phyloP scores from a whole-genome alignment of 768 basidiomycete genomes.

The Tylopilus plumbeoviolaceoides region DNA sequence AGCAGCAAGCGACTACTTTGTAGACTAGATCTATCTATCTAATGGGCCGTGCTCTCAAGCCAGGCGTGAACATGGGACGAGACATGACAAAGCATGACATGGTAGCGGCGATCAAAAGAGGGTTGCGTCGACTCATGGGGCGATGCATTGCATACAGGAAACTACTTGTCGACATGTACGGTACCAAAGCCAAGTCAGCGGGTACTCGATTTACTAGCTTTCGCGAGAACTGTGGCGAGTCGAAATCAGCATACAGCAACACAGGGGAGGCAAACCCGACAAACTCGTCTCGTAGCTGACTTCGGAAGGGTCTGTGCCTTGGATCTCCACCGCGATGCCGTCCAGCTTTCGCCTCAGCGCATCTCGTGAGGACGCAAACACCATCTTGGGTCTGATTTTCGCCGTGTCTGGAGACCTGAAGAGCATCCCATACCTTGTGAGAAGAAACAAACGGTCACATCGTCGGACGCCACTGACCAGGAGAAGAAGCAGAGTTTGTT shows the following conservation, averaged over 20 bases:
- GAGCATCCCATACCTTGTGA: conserved; percentile 2
- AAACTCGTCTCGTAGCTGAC: conserved; percentile 66
- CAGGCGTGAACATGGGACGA: too few relatives aligned
- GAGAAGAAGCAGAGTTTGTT: conserved; percentile 85
- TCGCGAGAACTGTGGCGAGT: conserved; percentile 13
- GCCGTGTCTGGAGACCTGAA: conserved; percentile 83
- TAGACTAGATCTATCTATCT: neutral
- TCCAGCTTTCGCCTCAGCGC: conserved; percentile 68
- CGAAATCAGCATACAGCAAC: conserved; percentile 5
- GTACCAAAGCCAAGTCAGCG: conserved; percentile 13
- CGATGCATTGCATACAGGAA: conserved; percentile 5
- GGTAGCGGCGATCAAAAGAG: too few relatives aligned
- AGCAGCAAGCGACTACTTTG: neutral
- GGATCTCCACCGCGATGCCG: conserved; percentile 82
- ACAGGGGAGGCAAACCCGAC: conserved; percentile 19
- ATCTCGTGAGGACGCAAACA: conserved; percentile 88
- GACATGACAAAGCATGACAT: too few relatives aligned
- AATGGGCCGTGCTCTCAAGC: too few relatives aligned
- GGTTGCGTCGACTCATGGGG: too few relatives aligned
- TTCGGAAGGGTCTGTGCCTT: conserved; percentile 76
- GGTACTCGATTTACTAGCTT: conserved; percentile 1
- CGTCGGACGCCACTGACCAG: conserved; percentile 59
- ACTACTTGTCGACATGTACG: conserved; percentile 5
- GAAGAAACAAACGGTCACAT: neutral
- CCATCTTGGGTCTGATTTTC: conserved; percentile 89